A percentile compares a stretch with the other conserved stretches of the same genome.
These are phyloP conservation scores for Centaurea solstitialis DNA, from an alignment of 129 eudicot species.

Conservation along the genomic window DNA sequence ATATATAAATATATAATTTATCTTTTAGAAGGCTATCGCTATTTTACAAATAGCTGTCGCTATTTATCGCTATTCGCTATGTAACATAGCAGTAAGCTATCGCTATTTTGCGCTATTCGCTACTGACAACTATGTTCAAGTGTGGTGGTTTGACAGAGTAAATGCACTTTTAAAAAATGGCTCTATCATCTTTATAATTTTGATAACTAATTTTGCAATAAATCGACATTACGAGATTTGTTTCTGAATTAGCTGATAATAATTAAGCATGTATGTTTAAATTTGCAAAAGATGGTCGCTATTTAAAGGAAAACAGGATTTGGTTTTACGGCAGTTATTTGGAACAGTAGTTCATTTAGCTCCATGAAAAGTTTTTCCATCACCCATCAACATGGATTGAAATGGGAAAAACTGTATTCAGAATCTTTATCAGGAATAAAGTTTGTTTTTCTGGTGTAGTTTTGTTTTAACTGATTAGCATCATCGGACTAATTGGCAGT, in stretches of 20 bases:
- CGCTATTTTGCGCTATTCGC: no score
- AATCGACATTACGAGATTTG: not conserved
- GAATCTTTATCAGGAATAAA: not conserved
- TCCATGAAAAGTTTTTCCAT: not conserved
- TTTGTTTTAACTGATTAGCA: not conserved
- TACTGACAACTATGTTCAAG: no score
- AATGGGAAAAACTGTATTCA: not conserved
- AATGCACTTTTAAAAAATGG: not conserved
- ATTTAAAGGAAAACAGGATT: not conserved
- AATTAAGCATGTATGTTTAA: not conserved
- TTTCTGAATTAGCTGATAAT: not conserved
- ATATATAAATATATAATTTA: no score
- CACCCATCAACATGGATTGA: not conserved
- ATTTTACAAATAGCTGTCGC: no score
- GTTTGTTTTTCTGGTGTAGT: not conserved
- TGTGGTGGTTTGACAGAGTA: not conserved
- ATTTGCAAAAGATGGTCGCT: not conserved
- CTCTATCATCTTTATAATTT: not conserved
- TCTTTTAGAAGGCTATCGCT: no score
- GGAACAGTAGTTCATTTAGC: not conserved
- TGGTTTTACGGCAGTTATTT: not conserved
- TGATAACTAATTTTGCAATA: not conserved
- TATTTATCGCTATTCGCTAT: no score
- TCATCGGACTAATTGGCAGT: not conserved
- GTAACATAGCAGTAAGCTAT: no score